Evolutionary conservation across 2,329 filamentous ascomycete genomes (phyloP), one percentile per base, ranked within the genome.

Genomic region (Fusarium stilboides): DNA sequence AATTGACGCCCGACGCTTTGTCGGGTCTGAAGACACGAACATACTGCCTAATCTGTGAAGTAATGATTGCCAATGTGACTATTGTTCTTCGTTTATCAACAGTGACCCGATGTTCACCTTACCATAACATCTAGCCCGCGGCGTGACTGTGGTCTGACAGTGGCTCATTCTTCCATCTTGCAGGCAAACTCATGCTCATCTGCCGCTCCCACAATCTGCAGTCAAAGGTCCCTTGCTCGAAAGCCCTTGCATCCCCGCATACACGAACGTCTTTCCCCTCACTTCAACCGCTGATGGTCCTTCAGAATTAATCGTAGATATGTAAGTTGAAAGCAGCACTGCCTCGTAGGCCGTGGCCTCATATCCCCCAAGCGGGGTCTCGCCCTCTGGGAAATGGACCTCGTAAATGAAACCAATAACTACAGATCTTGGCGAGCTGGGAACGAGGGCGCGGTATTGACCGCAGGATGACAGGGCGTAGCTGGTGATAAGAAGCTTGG

Each of bases 11-110:
- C 56, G 37, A 15, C 61, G 42, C 20, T 44, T 62, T 56, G 65
- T 49, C 45, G 66, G 56, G 47, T 20, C 33, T 62, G 57, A 69
- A 67, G 40, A 57, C 28, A 44, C 55, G 10, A 45, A 46, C 34
- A 34, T 34, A 43, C 31, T 24, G 40, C 39, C 17, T 20, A 17
- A 40, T 26, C 12, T 36, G 43, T 54, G 31, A 51, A 47, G 50
- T 36, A 36, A 61, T n/a, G 39, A 9, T 40, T 36, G 26, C 33
- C n/a, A n/a, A 43, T 14, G 28, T 49, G 43, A 60, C n/a, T 19
- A 37, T 26, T 24, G 10, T 43, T 15, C 40, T 24, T 42, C 36
- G 51, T 42, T 24, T 36, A 6, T n/a, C 28, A 15, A 22, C 20
- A 26, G 36, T 19, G 40, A 36, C 17, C 45, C 37, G 31, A 37